Conservation (phyloP, 2,329 filamentous ascomycete species). For the Knoxdaviesia proteae region DNA sequence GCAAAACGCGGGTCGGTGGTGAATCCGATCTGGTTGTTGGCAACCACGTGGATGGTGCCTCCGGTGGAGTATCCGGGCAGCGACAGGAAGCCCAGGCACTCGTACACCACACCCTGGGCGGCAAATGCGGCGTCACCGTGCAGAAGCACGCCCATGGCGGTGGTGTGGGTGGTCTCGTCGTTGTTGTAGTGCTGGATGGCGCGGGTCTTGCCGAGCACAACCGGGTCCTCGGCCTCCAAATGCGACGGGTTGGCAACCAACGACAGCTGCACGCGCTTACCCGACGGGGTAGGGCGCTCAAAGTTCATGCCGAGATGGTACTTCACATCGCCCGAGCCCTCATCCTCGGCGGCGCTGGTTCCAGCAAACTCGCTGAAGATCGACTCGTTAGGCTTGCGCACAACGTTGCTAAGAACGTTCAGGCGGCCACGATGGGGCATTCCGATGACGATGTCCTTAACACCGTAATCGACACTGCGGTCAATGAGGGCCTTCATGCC, state of each 20-base stretch:
- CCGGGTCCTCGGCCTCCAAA: slow-evolving; percentile 92
- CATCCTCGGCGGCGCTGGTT: slow-evolving; percentile 67
- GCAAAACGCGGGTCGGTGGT: slow-evolving; percentile 95
- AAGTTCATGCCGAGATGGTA: slow-evolving; percentile 99
- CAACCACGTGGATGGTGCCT: slow-evolving; percentile 88
- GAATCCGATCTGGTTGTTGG: slow-evolving; percentile 99
- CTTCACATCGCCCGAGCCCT: slow-evolving; percentile 96
- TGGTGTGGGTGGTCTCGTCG: slow-evolving; percentile 72
- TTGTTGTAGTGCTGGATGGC: slow-evolving; percentile 99
- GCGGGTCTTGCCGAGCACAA: slow-evolving; percentile 90
- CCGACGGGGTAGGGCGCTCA: slow-evolving; percentile 89
- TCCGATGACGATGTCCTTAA: slow-evolving; percentile 98
- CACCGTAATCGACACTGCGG: slow-evolving; percentile 90
- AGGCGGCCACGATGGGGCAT: slow-evolving; percentile 98
- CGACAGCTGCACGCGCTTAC: slow-evolving; percentile 97
- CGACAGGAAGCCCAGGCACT: slow-evolving; percentile 93
- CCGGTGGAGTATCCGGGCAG: slow-evolving; percentile 93
- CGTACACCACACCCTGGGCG: slow-evolving; percentile 91
- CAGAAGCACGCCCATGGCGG: slow-evolving; percentile 86
- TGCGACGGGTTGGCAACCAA: slow-evolving; percentile 97
- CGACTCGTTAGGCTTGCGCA: slow-evolving; percentile 96
- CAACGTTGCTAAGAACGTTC: slow-evolving; percentile 94
- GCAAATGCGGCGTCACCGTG: slow-evolving; percentile 97
- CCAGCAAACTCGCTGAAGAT: slow-evolving; percentile 98
- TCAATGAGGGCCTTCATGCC: slow-evolving; percentile 99